phyloP scores from a whole-genome alignment of 2,329 filamentous ascomycete species.

The Fusarium sp. region DNA sequence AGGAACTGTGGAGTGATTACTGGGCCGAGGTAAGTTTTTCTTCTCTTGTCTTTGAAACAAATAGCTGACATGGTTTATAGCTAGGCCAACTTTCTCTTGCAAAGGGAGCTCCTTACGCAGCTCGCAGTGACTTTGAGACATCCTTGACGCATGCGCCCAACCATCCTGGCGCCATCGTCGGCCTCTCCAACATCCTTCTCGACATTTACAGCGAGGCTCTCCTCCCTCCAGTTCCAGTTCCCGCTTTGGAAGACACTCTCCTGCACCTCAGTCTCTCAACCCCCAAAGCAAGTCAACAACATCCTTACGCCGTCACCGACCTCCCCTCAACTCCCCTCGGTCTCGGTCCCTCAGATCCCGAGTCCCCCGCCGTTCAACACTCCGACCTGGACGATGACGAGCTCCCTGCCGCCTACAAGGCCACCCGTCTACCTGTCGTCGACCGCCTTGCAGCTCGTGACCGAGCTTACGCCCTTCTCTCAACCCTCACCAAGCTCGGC shows the following conservation, averaged over 20 bases:
- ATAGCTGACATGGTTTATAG: constrained; percentile 56
- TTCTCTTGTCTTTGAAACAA: background rate
- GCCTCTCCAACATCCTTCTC: constrained; percentile 85
- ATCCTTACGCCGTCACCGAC: constrained; percentile 18
- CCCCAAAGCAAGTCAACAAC: constrained; percentile 1
- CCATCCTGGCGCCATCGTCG: constrained; percentile 83
- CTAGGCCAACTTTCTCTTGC: constrained; percentile 75
- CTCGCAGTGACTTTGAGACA: constrained; percentile 83
- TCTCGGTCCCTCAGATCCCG: constrained; percentile 50
- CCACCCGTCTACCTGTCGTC: constrained; percentile 74
- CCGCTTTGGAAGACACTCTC: constrained; percentile 51
- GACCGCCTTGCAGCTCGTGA: constrained; percentile 92
- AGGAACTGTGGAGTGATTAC: constrained; percentile 87
- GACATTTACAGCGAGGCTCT: constrained; percentile 83
- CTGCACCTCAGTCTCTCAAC: background rate
- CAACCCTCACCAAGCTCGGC: constrained; percentile 85
- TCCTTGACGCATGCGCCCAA: constrained; percentile 84
- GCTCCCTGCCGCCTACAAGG: constrained; percentile 66
- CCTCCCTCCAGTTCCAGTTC: constrained; percentile 68
- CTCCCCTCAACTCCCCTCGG: constrained; percentile 62
- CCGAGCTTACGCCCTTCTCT: constrained; percentile 86
- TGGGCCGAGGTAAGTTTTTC: constrained; percentile 76
- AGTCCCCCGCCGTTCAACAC: constrained; percentile 26
- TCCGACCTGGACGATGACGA: constrained; percentile 49
- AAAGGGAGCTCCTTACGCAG: constrained; percentile 72